Base-by-base conservation (phyloP, 2,329 filamentous ascomycete species). In the Alternaria atra region DNA sequence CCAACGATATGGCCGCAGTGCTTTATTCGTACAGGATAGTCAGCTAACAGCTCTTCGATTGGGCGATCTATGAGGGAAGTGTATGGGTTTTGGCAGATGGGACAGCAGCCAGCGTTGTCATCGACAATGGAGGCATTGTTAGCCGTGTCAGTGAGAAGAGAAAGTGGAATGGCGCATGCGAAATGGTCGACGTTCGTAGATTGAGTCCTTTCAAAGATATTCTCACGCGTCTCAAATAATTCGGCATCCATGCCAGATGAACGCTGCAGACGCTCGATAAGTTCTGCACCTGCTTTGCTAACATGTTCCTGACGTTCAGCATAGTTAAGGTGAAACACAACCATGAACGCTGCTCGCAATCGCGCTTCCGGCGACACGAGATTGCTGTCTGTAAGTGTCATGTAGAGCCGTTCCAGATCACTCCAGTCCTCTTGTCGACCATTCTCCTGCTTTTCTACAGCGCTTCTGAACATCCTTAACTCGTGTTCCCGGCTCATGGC, bases 1-100 rank as follows among this genome's bases (percentile, higher is more conserved):
- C 71, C 71, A 5, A 72, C 42, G 15, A 71, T 29, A 44, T 73
- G 71, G 3, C 71, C 70, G 34, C 71, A 73, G 50, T 70, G 53
- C 34, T 72, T 73, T 52, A 73, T 72, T 3, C 66, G 64, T 2
- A 71, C 66, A 7, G 70, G 68, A 29, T 62, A 72, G 53, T 73
- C 71, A 15, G 61, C 59, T 0, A 73, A 48, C 2, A 71, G 55
- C 3, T 69, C 64, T 9, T 60, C 23, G 7, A 64, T 43, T 0
- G 61, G 29, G 46, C 60, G 68, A 1, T 52, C 50, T 2, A 44
- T 12, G 1, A 67, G 48, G 23, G 64, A 66, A 1, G 64, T 62
- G 53, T 70, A 69, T 2, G 63, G 63, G 29, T 68, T 59, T n/a
- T 66, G 71, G 46, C 71, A 73, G 13, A 73, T 58, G 0, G 66